Evolutionary conservation across 768 basidiomycete genomes (phyloP).

Genomic region (Tulasnella calospora): DNA sequence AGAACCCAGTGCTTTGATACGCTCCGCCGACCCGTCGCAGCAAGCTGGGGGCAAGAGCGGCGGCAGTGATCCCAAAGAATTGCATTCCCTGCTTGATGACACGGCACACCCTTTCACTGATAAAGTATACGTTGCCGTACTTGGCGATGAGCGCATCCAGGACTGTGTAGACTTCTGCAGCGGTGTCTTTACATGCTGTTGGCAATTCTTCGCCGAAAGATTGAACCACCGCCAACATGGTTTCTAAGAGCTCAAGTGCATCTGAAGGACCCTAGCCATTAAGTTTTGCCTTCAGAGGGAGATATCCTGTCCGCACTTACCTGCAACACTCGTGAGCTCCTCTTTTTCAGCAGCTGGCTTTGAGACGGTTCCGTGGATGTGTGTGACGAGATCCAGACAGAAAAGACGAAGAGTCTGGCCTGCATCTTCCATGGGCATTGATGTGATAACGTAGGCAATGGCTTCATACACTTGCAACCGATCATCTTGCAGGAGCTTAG

Average conservation of each 20-base stretch:
- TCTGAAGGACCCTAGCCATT: constrained; percentile 43
- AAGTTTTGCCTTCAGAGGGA: not conserved
- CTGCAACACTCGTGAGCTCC: constrained; percentile 60
- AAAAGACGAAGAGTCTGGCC: constrained; percentile 84
- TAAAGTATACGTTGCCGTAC: constrained; percentile 67
- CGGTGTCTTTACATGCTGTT: constrained; percentile 67
- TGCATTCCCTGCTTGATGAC: constrained; percentile 78
- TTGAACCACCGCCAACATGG: constrained; percentile 79
- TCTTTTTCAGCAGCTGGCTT: constrained; percentile 55
- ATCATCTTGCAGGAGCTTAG: constrained; percentile 79
- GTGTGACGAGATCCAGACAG: constrained; percentile 73
- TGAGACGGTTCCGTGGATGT: constrained; percentile 59
- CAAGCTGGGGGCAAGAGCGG: constrained; percentile 64
- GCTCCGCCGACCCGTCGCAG: constrained; percentile 67
- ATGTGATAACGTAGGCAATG: constrained; percentile 89
- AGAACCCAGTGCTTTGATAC: constrained; percentile 75
- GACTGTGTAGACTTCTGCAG: constrained; percentile 74
- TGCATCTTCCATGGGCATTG: constrained; percentile 85
- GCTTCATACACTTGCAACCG: constrained; percentile 90
- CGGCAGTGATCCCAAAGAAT: constrained; percentile 66
- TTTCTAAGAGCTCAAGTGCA: constrained; percentile 84
- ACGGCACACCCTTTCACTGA: constrained; percentile 78
- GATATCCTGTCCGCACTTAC: constrained; percentile 45
- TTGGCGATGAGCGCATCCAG: constrained; percentile 76
- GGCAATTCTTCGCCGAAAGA: constrained; percentile 82